Evolutionary conservation across 1,139 yeast species (phyloP), one percentile per base, ranked within the genome.

Genomic region (Yamadazyma trypodendri): DNA sequence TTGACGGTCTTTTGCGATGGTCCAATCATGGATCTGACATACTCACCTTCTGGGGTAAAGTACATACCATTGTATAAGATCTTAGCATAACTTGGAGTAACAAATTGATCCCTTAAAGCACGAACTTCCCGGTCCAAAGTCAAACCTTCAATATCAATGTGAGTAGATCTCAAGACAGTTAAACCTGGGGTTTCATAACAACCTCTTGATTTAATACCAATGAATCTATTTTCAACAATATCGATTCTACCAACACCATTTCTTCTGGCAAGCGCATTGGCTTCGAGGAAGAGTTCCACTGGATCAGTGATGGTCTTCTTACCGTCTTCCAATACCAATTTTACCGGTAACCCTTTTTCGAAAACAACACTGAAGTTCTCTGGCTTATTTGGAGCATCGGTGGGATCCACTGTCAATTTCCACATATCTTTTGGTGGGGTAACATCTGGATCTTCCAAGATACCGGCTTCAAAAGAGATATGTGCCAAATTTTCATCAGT

Each of bases 361-460:
- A 88, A 92, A 45, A 77, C 82, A 46, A 92, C 81, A 22, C 86
- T 70, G 65, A 92, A 81, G 60, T 83, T 84, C 74, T 92, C 97
- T 55, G 97, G 97, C 39, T 73, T 72, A 45, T 87, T 81, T 56
- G 98, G 98, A 40, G 98, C 97, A 59, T 92, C 96, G 38, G 74
- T 64, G 56, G 98, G 97, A 66, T 90, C 98, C 44, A 86, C 89
- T 37, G 96, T 92, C 63, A 92, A 80, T 73, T 92, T 92, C 98
- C 98, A 92, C 98, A 92, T 92, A 66, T 92, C 98, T 75, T 88
- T 90, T 68, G 98, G 98, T 50, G 98, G 98, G 38, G 98, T 92
- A 54, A 92, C 81, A 65, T 92, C 88, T 58, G 98, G 98, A 71
- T 92, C 95, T 72, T 92, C 98, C 60, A 92, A 80, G 54, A 92